phyloP scores from a whole-genome alignment of 345 rosid species.

The Citropsis articulata region DNA sequence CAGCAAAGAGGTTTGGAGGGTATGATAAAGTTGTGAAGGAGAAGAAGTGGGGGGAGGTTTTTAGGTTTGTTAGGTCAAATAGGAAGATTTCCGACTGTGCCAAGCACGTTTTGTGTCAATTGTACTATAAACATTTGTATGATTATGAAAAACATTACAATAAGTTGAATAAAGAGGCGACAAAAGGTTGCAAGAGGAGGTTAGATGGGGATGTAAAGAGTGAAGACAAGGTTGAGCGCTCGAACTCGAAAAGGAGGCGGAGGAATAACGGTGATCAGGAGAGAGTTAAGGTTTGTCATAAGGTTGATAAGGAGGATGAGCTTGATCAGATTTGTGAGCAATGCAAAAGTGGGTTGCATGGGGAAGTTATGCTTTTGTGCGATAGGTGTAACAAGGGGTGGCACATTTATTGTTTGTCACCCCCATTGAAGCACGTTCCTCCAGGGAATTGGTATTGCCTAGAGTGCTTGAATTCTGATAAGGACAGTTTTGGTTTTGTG shows the following conservation, averaged over 20 bases:
- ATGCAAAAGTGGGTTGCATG: constrained; percentile 84
- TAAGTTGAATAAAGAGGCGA: constrained; percentile 35
- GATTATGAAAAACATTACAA: constrained; percentile 74
- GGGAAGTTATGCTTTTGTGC: constrained; percentile 91
- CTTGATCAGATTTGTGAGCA: constrained; percentile 84
- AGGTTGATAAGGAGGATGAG: constrained; percentile 40
- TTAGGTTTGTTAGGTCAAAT: constrained; percentile 58
- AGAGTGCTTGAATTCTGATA: constrained; percentile 84
- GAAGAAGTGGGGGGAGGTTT: constrained; percentile 90
- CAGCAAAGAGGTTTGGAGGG: constrained; percentile 90
- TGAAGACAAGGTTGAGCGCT: constrained; percentile 27
- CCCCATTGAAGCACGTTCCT: constrained; percentile 80
- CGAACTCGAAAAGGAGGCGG: constrained; percentile 54
- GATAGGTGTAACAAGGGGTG: constrained; percentile 97
- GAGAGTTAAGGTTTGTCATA: constrained; percentile 32
- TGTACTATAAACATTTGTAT: constrained; percentile 75
- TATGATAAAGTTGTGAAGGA: constrained; percentile 63
- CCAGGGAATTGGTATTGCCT: constrained; percentile 96
- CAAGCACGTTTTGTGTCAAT: constrained; percentile 79
- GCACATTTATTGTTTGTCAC: constrained; percentile 95
- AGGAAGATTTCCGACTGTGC: constrained; percentile 77
- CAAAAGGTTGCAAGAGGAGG: constrained; percentile 57
- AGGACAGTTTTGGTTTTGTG: constrained; percentile 92
- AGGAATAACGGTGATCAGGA: constrained; percentile 29
- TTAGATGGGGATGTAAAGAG: constrained; percentile 28